Evolutionary conservation across 805 yeast species (phyloP).

Genomic region (Isabelozyma pseudorhagii): DNA sequence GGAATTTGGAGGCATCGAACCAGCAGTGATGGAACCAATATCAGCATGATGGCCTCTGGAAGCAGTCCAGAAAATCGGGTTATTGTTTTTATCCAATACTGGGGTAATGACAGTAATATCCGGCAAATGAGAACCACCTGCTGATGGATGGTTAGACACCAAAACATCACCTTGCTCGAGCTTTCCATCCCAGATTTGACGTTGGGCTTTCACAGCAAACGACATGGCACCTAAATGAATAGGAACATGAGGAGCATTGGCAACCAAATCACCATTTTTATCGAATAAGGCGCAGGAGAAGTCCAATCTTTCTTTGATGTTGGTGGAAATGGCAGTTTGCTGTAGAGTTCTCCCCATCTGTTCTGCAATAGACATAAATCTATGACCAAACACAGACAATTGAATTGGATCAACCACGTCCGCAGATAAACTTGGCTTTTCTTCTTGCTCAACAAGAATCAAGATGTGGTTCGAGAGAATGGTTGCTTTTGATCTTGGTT

Average conservation of each 20-base stretch:
- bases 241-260: slow-evolving; percentile 46
- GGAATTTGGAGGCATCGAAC: slow-evolving; percentile 93
- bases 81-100: slow-evolving; percentile 47
- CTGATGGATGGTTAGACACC: slow-evolving; percentile 41
- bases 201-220: slow-evolving; percentile 43
- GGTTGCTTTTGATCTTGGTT: slow-evolving; percentile 29
- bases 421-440: slow-evolving; percentile 17
- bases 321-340: slow-evolving; percentile 44
- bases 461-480: slow-evolving; percentile 27
- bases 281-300: slow-evolving; percentile 46
- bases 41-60: slow-evolving; percentile 96
- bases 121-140: slow-evolving; percentile 44
- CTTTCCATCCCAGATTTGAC: slow-evolving; percentile 37
- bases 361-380: slow-evolving; percentile 38
- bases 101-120: slow-evolving; percentile 89
- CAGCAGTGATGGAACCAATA: slow-evolving; percentile 89
- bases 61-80: slow-evolving; percentile 81
- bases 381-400: slow-evolving; percentile 38
- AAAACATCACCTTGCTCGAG: slow-evolving; percentile 40
- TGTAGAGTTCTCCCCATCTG: slow-evolving; percentile 46
- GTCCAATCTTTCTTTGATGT: slow-evolving; percentile 43
- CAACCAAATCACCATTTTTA: slow-evolving; percentile 39
- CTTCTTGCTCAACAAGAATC: slow-evolving; percentile 24
- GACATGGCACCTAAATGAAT: slow-evolving; percentile 49
- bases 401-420: slow-evolving; percentile 34